Base-by-base conservation (phyloP, 1,139 yeast genomes). In the Taphrina pruni region DNA sequence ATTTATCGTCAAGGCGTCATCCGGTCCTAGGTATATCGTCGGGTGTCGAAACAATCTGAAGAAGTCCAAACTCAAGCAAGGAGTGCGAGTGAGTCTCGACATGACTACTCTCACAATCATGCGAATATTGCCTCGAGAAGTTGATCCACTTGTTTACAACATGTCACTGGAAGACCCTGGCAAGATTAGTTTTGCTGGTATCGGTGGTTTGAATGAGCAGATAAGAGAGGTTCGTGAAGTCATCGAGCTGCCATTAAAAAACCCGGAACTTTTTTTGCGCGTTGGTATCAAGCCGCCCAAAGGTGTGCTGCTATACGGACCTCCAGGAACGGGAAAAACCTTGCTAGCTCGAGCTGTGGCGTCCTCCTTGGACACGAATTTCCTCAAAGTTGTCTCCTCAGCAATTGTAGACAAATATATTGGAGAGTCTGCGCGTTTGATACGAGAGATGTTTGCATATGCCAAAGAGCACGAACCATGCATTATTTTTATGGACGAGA, bases 301-400 rank as follows among this genome's bases (percentile, higher is more conserved):
- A 80, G 99, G 99, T 78, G 99, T 95, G 17, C 82, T 95, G 73
- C 83, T 95, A 70, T 95, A 95, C 77, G 99, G 99, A 1, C 99
- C 99, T n/a, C 99, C 99, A 38, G 99, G 99, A 76, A 94, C 99
- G 0, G 99, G 99, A 78, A 94, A 94, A 78, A 94, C 99, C 0
- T 82, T 94, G 72, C 84, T 94, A 75, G 99, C 99, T 12, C 93
- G 94, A 77, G 99, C 99, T 0, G 98, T 93, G 57, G 99, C 99
- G 6, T 98, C 99, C 60, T 94, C 98, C 6, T 91, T 95, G 76
- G 99, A 98, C 65, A 97, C 98, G 62, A 95, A 95, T 79, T 95
- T 95, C 81, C 94, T 95, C 73, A 94, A 94, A 76, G 90, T 97
- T 12, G 99, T 99, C 12, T 98, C 99, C 0, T 90, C 97, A 6